A percentile compares a stretch with the other conserved stretches of the same genome.
Conservation (phyloP, 1,284 basidiomycete species). For the Mycena citricolor region DNA sequence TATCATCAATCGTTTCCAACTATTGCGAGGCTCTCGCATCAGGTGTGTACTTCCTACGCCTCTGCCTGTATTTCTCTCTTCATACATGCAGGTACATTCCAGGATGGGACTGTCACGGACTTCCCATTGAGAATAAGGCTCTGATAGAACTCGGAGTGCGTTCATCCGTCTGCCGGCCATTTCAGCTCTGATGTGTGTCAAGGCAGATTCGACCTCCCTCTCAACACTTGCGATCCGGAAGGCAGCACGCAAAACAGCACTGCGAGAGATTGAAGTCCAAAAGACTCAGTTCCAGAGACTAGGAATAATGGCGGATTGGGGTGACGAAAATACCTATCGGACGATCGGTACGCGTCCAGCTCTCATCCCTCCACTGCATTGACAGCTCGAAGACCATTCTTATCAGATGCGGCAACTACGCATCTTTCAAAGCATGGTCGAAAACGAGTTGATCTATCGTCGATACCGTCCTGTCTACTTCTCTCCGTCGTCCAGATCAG, state of each 20-base stretch:
- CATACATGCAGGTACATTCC: conserved; percentile 73
- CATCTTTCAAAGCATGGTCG: conserved; percentile 89
- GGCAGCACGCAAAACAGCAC: conserved; percentile 75
- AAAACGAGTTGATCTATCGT: conserved; percentile 82
- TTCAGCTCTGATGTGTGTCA: conserved; percentile 21
- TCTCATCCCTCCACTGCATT: too few species aligned
- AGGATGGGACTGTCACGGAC: conserved; percentile 98
- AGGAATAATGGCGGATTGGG: conserved; percentile 95
- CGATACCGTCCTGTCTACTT: conserved; percentile 92
- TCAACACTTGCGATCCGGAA: conserved; percentile 69
- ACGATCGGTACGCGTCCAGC: conserved; percentile 74
- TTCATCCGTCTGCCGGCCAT: conserved; percentile 7
- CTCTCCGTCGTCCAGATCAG: conserved; percentile 93
- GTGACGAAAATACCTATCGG: conserved; percentile 73
- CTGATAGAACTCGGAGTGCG: conserved; percentile 72
- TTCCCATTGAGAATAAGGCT: conserved; percentile 95
- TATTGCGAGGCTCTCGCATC: conserved; percentile 77
- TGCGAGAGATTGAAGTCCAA: conserved; percentile 77
- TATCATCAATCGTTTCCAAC: conserved; percentile 89
- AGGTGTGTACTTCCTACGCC: conserved; percentile 59
- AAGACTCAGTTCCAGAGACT: conserved; percentile 80
- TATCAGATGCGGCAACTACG: conserved; percentile 90
- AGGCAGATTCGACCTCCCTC: conserved; percentile 51
- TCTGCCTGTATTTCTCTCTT: background rate
- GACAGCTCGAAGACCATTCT: conserved; percentile 85